Evolutionary conservation across 2,329 filamentous ascomycete genomes (phyloP).

Genomic region (Magnaporthales sp.): DNA sequence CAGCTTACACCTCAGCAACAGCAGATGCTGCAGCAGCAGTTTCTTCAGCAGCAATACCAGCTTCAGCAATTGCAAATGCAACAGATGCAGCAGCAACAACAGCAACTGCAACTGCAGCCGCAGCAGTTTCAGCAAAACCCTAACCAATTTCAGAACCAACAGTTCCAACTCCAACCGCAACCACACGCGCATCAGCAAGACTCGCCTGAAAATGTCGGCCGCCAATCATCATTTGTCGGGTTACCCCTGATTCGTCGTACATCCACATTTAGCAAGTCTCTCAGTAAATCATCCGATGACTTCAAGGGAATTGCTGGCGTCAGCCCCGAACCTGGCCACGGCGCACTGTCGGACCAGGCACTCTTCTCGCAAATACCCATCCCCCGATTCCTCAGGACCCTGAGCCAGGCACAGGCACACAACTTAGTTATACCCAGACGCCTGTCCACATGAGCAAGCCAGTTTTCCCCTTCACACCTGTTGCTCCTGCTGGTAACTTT

Average conservation of each 20-base stretch:
- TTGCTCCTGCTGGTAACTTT: background rate
- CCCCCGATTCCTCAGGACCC: conserved; percentile 6
- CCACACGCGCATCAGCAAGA: conserved; percentile 13
- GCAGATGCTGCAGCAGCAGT: conserved; percentile 14
- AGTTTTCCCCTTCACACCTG: background rate
- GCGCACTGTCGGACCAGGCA: conserved; percentile 3
- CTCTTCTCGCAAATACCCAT: conserved; percentile 2
- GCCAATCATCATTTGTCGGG: conserved; percentile 44
- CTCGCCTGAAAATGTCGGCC: conserved; percentile 15
- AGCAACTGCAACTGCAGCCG: conserved; percentile 9
- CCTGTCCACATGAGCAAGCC: conserved; percentile 4
- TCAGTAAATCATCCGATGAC: conserved; percentile 19
- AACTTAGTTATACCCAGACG: conserved; percentile 6
- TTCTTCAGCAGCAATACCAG: conserved; percentile 12
- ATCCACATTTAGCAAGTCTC: conserved; percentile 42
- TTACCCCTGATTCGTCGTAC: conserved; percentile 50
- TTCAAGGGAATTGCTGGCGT: conserved; percentile 4
- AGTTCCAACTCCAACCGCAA: conserved; percentile 10
- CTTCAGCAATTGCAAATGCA: conserved; percentile 1
- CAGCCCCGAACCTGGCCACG: conserved; percentile 6
- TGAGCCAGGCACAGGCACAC: conserved; percentile 3
- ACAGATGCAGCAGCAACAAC: background rate
- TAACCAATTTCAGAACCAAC: conserved; percentile 4
- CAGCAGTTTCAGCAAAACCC: conserved; percentile 9
- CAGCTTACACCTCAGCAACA: conserved; percentile 8